Conservation (phyloP, 2,329 filamentous ascomycete species). For the Amesomyces nigricolor region DNA sequence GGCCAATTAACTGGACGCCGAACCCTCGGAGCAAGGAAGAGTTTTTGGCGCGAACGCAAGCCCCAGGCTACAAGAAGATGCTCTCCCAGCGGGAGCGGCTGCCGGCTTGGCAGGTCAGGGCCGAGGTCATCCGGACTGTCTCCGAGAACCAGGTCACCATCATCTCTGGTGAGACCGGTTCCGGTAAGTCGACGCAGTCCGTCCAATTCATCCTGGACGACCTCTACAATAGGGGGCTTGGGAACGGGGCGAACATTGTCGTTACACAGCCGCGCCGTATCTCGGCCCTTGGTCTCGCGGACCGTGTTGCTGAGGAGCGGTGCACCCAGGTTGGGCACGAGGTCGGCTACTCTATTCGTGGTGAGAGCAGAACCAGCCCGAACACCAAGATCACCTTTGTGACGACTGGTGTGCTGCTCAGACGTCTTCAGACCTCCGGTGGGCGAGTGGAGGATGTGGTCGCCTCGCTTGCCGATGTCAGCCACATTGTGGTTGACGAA, state of each 20-base stretch:
- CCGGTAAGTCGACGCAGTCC: conserved; percentile 93
- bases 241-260: conserved; percentile 77
- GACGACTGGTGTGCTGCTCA: conserved; percentile 86
- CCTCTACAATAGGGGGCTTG: conserved; percentile 69
- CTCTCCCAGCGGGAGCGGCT: conserved; percentile 64
- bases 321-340: conserved; percentile 77
- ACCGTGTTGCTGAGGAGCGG: conserved; percentile 89
- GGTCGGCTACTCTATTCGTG: conserved; percentile 86
- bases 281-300: conserved; percentile 86
- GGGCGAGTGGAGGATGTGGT: conserved; percentile 74
- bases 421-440: conserved; percentile 85
- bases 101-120: conserved; percentile 81
- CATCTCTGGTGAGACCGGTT: conserved; percentile 94
- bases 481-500: conserved; percentile 92
- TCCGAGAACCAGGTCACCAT: conserved; percentile 81
- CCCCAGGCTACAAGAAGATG: conserved; percentile 67
- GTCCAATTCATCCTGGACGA: conserved; percentile 95
- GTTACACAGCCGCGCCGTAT: conserved; percentile 95
- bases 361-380: conserved; percentile 70
- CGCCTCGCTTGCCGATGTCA: conserved; percentile 79
- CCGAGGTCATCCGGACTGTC: conserved; percentile 71
- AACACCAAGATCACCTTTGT: conserved; percentile 90
- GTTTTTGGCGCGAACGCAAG: conserved; percentile 65
- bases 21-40: conserved; percentile 56
- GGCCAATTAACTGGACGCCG: conserved; percentile 58